Evolutionary conservation across 148 eudicot genomes (phyloP).

Genomic region (Hydrangea macrophylla): DNA sequence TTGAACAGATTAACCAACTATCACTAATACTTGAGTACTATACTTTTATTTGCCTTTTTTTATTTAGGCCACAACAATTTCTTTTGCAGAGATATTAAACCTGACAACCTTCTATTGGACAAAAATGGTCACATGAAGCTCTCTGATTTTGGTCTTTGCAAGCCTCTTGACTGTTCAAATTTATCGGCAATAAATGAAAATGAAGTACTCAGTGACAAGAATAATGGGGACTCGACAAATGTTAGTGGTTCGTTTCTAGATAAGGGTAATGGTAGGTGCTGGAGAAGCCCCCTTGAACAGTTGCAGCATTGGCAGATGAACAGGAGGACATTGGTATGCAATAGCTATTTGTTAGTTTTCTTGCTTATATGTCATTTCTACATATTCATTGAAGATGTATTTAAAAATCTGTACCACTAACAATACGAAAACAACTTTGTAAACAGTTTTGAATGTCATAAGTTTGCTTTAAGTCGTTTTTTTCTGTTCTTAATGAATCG

Average conservation of each 20-base stretch:
- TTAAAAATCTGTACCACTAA: neutral
- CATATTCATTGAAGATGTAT: neutral
- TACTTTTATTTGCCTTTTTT: neutral
- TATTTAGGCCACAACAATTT: neutral
- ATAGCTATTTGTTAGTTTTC: neutral
- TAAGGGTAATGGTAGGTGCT: conserved; percentile 29
- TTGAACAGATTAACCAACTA: neutral
- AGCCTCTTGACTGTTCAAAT: conserved; percentile 64
- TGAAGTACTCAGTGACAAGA: conserved; percentile 31
- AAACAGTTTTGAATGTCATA: too few species aligned
- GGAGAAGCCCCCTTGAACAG: conserved; percentile 60
- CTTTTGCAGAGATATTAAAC: conserved; percentile 62
- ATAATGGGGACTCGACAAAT: conserved; percentile 24
- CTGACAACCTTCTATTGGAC: conserved; percentile 69
- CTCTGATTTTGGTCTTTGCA: conserved; percentile 87
- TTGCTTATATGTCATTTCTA: neutral
- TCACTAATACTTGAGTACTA: neutral
- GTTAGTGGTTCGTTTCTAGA: conserved; percentile 26
- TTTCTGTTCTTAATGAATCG: too few species aligned
- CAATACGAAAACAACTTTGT: too few species aligned
- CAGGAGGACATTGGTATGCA: conserved; percentile 61
- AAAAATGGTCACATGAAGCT: conserved; percentile 69
- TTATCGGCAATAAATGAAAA: conserved; percentile 38
- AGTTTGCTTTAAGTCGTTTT: too few species aligned
- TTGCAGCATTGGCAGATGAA: conserved; percentile 68